Evolutionary conservation across 257 asterid genomes (phyloP).

Genomic region (Nicotiana noctiflora): DNA sequence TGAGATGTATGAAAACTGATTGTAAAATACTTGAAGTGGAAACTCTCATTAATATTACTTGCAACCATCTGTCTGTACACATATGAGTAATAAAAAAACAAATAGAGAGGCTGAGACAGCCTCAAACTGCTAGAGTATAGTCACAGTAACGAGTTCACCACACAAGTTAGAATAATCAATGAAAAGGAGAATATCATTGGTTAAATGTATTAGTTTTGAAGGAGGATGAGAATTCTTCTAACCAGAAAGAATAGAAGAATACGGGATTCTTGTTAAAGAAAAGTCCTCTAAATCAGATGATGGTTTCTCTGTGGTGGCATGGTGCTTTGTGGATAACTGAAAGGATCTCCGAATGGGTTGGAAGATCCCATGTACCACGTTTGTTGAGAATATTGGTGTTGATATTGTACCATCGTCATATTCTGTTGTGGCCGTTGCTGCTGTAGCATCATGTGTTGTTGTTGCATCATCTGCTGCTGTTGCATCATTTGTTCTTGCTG

Average conservation of each 20-base stretch:
- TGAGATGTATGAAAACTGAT: too few species aligned
- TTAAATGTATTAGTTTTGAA: neutral
- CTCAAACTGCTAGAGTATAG: neutral
- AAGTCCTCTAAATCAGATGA: constrained; percentile 32
- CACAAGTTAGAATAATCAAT: neutral
- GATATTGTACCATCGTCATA: neutral
- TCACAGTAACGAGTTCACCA: neutral
- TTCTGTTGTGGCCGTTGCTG: constrained; percentile 27
- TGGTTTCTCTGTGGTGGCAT: constrained; percentile 42
- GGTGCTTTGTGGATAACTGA: constrained; percentile 31
- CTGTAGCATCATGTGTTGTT: constrained; percentile 27
- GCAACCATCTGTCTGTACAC: too few species aligned
- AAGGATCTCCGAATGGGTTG: constrained; percentile 74
- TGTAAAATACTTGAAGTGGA: too few species aligned
- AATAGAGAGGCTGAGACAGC: neutral
- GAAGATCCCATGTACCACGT: constrained; percentile 29
- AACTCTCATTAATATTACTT: too few species aligned
- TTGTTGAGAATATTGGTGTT: constrained; percentile 30
- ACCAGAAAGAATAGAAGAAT: neutral
- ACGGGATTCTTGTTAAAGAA: neutral
- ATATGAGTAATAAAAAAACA: neutral
- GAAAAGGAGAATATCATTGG: neutral
- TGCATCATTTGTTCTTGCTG: constrained; percentile 42
- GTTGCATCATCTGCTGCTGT: constrained; percentile 10
- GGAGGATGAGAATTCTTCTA: neutral